Evolutionary conservation across 2,329 filamentous ascomycete species (phyloP), one percentile per base, ranked within the genome.

Genomic region (Sporothrix brunneoviolacea): DNA sequence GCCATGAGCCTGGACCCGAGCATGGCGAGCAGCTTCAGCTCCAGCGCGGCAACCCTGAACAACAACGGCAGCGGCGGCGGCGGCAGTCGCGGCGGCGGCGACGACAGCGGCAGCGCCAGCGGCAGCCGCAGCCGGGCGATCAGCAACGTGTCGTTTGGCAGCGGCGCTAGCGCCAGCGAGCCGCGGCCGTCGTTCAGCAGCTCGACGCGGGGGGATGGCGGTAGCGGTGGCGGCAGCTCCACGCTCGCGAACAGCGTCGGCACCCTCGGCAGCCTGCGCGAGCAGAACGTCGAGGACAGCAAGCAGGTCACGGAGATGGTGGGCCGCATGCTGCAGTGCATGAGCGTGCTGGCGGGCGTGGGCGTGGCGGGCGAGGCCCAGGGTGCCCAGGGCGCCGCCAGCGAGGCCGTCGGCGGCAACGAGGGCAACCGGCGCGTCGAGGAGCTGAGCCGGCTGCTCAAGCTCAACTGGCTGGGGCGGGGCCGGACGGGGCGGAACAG

Each of bases 401-500:
- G 8, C 19, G 48, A 32, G 24, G 54, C 81, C n/a, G n/a, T n/a
- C 61, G 81, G 76, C 1, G 79, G 79, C 9, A 88, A 94, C 56
- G 82, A 85, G 33, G 77, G 80, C 2, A 88, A 91, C 63, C 78
- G 77, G 51, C 88, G 85, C 67, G 86, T 97, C 61, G 86, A 91
- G 55, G 80, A 91, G 61, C 71, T 98, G 55, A 89, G 86, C 51
- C 85, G 88, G 62, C 83, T 93, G 59, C 72, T 98, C 54, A 98
- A 97, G 69, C 82, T 96, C 61, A 98, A 98, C 66, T 98, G 93
- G 93, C 76, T 98, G 2, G 91, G 91, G 0, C 76, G 93, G 41
- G 91, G 91, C 0, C 73, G 93, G 32, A 97, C 90, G 4, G 93
- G 93, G 0, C 76, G 93, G 56, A 94, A 97, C 66, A 73, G 93